Conservation (phyloP, 2,329 filamentous ascomycete species). For the Neonectria coccinea region DNA sequence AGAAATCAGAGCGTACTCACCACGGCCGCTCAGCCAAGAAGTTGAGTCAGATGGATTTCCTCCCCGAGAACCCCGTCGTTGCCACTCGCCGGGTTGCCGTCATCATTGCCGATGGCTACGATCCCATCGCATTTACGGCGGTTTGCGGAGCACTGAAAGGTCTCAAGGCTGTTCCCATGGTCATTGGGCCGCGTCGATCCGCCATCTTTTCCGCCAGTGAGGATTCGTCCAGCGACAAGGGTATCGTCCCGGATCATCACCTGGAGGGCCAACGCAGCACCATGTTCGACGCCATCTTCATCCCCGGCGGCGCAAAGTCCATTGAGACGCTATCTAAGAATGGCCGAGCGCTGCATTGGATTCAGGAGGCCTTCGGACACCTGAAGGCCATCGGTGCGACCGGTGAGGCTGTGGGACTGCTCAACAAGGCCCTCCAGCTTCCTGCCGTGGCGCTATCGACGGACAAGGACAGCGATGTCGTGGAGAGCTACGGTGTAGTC, state of each 20-base stretch:
- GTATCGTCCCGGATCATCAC: conserved; percentile 78
- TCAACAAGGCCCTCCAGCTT: conserved; percentile 62
- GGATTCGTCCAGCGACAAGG: conserved; percentile 62
- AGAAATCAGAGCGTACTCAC: conserved; percentile 66
- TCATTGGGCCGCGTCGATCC: conserved; percentile 77
- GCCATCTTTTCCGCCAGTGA: conserved; percentile 72
- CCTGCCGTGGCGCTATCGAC: conserved; percentile 56
- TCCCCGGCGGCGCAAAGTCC: conserved; percentile 77
- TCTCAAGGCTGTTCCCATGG: conserved; percentile 74
- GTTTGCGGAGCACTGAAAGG: conserved; percentile 73
- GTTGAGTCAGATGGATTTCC: conserved; percentile 76
- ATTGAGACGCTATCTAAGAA: conserved; percentile 73
- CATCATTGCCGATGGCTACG: conserved; percentile 82
- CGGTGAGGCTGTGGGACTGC: conserved; percentile 75
- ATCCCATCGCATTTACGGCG: conserved; percentile 72
- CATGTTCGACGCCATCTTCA: conserved; percentile 83
- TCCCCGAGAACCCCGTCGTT: conserved; percentile 73
- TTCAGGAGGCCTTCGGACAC: conserved; percentile 85
- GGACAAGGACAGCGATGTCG: conserved; percentile 56
- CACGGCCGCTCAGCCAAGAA: conserved; percentile 75
- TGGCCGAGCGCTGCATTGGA: conserved; percentile 80
- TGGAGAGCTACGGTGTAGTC: conserved; percentile 81
- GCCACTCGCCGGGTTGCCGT: conserved; percentile 75
- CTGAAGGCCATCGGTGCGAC: conserved; percentile 83
- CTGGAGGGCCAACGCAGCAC: conserved; percentile 83